phyloP scores from a whole-genome alignment of 352 stramenopile genomes.

The Phytophthora citrophthora region DNA sequence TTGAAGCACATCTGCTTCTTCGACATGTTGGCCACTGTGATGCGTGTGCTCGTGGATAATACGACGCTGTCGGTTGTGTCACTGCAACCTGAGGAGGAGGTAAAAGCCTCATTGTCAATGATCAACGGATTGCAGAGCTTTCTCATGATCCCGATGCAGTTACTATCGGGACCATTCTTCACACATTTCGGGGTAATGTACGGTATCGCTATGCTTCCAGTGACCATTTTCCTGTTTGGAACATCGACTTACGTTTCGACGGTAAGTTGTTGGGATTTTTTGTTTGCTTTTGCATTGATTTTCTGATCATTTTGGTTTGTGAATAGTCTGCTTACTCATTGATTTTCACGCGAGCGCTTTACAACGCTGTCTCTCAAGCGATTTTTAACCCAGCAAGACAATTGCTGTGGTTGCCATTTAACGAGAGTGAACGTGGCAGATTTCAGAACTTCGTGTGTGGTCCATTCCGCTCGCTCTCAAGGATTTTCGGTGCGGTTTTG shows the following conservation, averaged over 20 bases:
- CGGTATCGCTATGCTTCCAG: constrained; percentile 72
- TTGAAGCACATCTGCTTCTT: constrained; percentile 91
- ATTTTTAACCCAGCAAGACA: constrained; percentile 89
- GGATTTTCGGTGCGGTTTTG: constrained; percentile 75
- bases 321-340: constrained; percentile 57
- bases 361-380: constrained; percentile 80
- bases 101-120: constrained; percentile 75
- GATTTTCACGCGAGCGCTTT: constrained; percentile 73
- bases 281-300: neutral
- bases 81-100: constrained; percentile 62
- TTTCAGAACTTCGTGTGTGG: constrained; percentile 86
- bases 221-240: constrained; percentile 79
- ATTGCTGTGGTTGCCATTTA: constrained; percentile 87
- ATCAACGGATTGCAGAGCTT: constrained; percentile 89
- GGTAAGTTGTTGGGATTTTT: constrained; percentile 25
- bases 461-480: constrained; percentile 79
- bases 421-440: constrained; percentile 62
- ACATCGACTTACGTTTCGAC: constrained; percentile 62
- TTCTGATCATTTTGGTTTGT: constrained; percentile 1
- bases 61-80: constrained; percentile 80
- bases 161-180: constrained; percentile 81
- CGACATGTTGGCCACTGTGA: constrained; percentile 80
- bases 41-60: constrained; percentile 86
- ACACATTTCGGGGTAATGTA: constrained; percentile 89
- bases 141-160: constrained; percentile 88